Evolutionary conservation across 805 yeast species (phyloP), one percentile per base, ranked within the genome.

Genomic region (Barnettozyma sucrosica): DNA sequence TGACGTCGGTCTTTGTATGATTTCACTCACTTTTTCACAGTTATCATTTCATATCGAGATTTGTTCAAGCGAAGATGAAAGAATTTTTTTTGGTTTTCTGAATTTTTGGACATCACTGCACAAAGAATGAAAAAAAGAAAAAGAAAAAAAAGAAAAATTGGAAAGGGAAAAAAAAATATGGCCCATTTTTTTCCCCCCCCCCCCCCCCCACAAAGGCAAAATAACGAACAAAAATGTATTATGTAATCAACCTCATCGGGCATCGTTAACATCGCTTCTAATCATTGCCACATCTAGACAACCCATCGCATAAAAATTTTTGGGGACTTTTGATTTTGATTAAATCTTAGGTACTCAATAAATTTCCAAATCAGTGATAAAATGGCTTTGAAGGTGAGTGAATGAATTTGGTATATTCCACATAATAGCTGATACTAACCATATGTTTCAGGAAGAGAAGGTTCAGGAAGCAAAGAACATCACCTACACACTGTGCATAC

Each of bases 401-500:
- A 7, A 8, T 20, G 23, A 10, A 19, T 13, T 34, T 34, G 37
- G 7, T 19, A 11, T n/a, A n/a, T n/a, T 7, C 8, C 5, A 16
- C 18, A 4, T 18, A 32, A 7, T 6, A 11, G n/a, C 30, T 24
- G 34, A 24, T 24, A 39, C 47, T 34, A 34, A 34, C 21, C 7
- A 18, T 34, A 16, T 10, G 7, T 34, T 13, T 5, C n/a, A 36
- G 25, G 26, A 36, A 36, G 40, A 21, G 16, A 36, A 11, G 16
- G 7, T 21, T 11, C 23, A 21, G 5, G 16, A 43, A 36, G 13
- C 28, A 18, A 40, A 37, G 23, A 26, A 10, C n/a, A 33, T 51
- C 40, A 73, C 72, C 55, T 75, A 75, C 51, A 73, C 89, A 1
- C 56, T 89, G 3, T 87, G 95, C 60, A 72, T 89, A 30, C 95